Percentiles rank a stretch among this genome's conserved stretches.
Conservation (phyloP, 208 protist species). For the Trypanosoma melophagium region DNA sequence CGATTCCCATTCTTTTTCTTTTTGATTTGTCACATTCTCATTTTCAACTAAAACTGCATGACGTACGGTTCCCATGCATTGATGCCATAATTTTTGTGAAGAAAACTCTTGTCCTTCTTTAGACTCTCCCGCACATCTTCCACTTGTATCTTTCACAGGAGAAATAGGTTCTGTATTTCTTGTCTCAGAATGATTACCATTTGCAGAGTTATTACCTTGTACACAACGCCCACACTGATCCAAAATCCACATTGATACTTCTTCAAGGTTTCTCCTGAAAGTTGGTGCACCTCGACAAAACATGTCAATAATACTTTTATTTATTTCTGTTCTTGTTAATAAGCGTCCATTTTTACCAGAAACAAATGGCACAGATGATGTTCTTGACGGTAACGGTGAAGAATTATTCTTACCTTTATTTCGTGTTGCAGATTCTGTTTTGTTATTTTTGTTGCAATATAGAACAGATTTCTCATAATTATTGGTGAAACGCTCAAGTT, state of each 20-base stretch:
- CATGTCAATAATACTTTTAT: slow-evolving; percentile 11
- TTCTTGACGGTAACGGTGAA: too few species aligned
- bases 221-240: neutral
- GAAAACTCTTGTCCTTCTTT: neutral
- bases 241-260: slow-evolving; percentile 30
- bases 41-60: neutral
- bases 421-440: neutral
- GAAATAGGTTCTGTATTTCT: slow-evolving; percentile 10
- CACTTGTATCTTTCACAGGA: neutral
- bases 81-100: slow-evolving; percentile 10
- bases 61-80: slow-evolving; percentile 18
- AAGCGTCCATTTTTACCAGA: too few species aligned
- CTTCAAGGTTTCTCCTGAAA: slow-evolving; percentile 22
- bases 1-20: neutral
- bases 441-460: neutral
- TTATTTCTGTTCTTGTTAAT: neutral
- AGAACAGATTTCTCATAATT: neutral
- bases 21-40: neutral
- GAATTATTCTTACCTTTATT: neutral
- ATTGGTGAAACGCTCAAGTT: slow-evolving; percentile 6
- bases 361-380: too few species aligned
- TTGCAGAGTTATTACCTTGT: neutral
- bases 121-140: slow-evolving; percentile 1
- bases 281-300: slow-evolving; percentile 20
- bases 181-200: neutral